Base-by-base conservation (phyloP, 192 early-diverging fungal species). In the Dispira parvispora region DNA sequence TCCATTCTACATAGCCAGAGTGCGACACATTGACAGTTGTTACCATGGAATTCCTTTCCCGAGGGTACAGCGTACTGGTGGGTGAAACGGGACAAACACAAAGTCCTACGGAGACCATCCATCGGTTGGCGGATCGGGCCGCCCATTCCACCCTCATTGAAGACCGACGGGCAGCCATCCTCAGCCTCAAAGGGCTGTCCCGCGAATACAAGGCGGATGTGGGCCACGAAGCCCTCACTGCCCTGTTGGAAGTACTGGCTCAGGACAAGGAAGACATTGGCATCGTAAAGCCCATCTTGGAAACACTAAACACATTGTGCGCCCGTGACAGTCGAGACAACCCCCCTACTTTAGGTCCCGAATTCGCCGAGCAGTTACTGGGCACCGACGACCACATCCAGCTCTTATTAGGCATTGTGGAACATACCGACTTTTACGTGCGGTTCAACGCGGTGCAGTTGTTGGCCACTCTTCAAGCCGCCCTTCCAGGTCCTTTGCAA, bases 401-500 rank as follows among this genome's bases (percentile, higher is more conserved):
- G 6, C 68, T 85, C 3, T 71, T 98, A 25, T 73, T 98, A 42
- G 92, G 90, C 66, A 80, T 94, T 62, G 78, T 96, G 1, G 89
- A 90, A 46, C 91, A 95, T 64, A 78, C 81, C 46, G 92, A 99
- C 65, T 99, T 92, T 74, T 94, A 96, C 63, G 86, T 96, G 49
- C 79, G 93, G n/a, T 96, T 88, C 74, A 81, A 90, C 56, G 79
- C 90, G 16, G 84, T 96, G 43, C 88, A 94, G 71, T 75, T 99
- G 10, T 77, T 99, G 9, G 75, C 83, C 6, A 85, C 84, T 3
- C 71, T 99, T 8, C 76, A 89, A 18, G 64, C 75, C 21, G 84
- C 81, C 64, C 66, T 76, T 23, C 69, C 80, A 12, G 69, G 71
- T 42, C 68, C 76, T 13, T 69, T 99, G 11, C 90, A 96, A 68